Percentiles rank a stretch among this genome's conserved stretches.
phyloP scores from a whole-genome alignment of 768 basidiomycete species.

The Mycena indigotica region DNA sequence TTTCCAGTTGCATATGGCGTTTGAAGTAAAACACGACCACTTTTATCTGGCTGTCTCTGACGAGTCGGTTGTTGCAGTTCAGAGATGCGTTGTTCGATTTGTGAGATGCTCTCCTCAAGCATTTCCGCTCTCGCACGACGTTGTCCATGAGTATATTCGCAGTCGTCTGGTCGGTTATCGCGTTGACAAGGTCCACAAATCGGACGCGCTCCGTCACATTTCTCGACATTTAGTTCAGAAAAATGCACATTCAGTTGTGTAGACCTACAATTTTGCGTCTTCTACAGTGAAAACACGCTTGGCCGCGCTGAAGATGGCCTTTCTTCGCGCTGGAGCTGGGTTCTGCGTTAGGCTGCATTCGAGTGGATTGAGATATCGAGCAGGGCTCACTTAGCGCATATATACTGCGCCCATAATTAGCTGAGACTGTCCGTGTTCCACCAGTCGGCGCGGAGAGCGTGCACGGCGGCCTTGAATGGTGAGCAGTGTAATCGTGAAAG shows the following conservation, averaged over 20 bases:
- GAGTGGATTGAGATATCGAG: background rate
- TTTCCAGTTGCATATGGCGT: background rate
- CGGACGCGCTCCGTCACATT: slow-evolving; percentile 44
- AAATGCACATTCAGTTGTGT: too few relatives aligned
- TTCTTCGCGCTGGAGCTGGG: background rate
- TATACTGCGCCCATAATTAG: background rate
- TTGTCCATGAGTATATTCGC: slow-evolving; percentile 47
- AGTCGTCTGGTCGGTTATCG: slow-evolving; percentile 41
- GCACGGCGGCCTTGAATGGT: too few relatives aligned
- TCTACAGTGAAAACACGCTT: slow-evolving; percentile 13
- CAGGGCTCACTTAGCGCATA: background rate
- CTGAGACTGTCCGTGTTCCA: background rate
- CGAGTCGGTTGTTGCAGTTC: slow-evolving; percentile 36
- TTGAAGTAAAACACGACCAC: background rate
- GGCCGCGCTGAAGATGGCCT: slow-evolving; percentile 5
- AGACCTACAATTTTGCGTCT: background rate
- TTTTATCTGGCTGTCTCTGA: background rate
- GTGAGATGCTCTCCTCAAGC: slow-evolving; percentile 41
- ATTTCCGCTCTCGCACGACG: slow-evolving; percentile 39
- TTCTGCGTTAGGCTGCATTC: background rate
- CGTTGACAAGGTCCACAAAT: slow-evolving; percentile 43
- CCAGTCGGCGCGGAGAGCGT: background rate
- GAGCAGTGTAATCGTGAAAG: too few relatives aligned
- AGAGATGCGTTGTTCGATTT: slow-evolving; percentile 38
- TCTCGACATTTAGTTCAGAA: too few relatives aligned